phyloP scores from a whole-genome alignment of 768 basidiomycete genomes.

The Aureoboletus auriporus region DNA sequence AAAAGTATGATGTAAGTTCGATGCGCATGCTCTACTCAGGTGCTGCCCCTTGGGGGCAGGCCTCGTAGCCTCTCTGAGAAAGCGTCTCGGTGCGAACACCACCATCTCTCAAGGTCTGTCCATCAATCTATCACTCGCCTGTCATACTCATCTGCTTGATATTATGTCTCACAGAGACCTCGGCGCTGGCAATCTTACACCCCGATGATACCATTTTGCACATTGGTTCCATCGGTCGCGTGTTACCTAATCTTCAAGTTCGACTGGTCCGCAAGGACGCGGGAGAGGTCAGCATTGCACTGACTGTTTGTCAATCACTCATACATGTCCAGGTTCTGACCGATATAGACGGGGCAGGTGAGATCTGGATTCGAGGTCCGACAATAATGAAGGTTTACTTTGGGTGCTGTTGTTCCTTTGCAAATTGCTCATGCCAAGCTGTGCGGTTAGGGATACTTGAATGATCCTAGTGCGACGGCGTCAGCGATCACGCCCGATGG shows the following conservation, averaged over 20 bases:
- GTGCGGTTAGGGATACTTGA: constrained; percentile 60
- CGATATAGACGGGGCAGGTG: constrained; percentile 50
- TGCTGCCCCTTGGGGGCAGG: constrained; percentile 77
- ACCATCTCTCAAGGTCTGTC: constrained; percentile 49
- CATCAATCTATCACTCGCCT: too few species aligned
- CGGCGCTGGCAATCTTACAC: constrained; percentile 58
- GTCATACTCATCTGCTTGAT: background rate
- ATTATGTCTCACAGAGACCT: constrained; percentile 77
- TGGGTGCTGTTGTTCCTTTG: background rate
- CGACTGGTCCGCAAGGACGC: constrained; percentile 65
- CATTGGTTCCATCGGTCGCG: constrained; percentile 61
- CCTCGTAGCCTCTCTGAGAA: constrained; percentile 47
- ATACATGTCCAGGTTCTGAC: constrained; percentile 20
- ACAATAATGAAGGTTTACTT: constrained; percentile 67
- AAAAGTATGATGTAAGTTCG: constrained; percentile 62
- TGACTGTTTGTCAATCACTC: background rate
- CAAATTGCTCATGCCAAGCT: background rate
- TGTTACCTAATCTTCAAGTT: constrained; percentile 75
- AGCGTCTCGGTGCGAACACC: constrained; percentile 37
- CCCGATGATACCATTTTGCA: constrained; percentile 40
- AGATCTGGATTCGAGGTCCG: constrained; percentile 79
- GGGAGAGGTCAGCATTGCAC: constrained; percentile 31
- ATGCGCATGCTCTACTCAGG: constrained; percentile 61
- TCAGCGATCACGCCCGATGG: constrained; percentile 65
- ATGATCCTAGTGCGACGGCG: constrained; percentile 65